Evolutionary conservation across 192 early-diverging fungal species (phyloP), one percentile per base, ranked within the genome.

Genomic region (Ambispora gerdemannii): DNA sequence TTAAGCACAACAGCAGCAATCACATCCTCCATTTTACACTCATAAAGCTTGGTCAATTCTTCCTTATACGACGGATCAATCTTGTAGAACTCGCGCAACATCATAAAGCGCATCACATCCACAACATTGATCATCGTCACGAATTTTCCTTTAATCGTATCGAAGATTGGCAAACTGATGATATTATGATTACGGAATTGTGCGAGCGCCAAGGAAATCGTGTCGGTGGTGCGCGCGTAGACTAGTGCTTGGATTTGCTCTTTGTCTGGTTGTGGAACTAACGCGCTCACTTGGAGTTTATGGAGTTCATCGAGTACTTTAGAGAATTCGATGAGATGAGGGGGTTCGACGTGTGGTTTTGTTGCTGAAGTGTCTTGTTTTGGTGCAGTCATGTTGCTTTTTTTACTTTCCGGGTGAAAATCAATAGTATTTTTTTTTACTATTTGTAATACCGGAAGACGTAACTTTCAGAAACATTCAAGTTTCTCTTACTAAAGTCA

Each of bases 161-260:
- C 30, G 31, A 30, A 61, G 3, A 61, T 25, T 33, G 59, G 59
- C 15, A 61, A 4, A 3, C 17, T 22, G 30, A 61, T 34, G 3
- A 61, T 31, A 61, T 61, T 34, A 61, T 61, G 59, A 53, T n/a
- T 53, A n/a, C 51, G 51, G 4, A 53, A 53, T 4, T 20, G 51
- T n/a, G 7, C 22, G 10, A 53, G 7, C 10, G 22, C 51, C 10
- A 53, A 53, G 51, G 51, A 53, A 22, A 53, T 53, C 22, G 10
- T 7, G 20, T 53, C 22, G 20, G 4, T 22, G 15, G 20, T 4
- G 4, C 22, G 51, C 22, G 51, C 51, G 51, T n/a, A 53, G 4
- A 53, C 51, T 53, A 53, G 22, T n/a, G 11, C 4, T 22, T 53
- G 11, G 22, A 53, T 4, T 47, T 6, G 43, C 17, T 47, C 17